These are phyloP conservation scores for Hemileccinum rubropunctum DNA, from an alignment of 768 basidiomycete species.

Conservation along the genomic window DNA sequence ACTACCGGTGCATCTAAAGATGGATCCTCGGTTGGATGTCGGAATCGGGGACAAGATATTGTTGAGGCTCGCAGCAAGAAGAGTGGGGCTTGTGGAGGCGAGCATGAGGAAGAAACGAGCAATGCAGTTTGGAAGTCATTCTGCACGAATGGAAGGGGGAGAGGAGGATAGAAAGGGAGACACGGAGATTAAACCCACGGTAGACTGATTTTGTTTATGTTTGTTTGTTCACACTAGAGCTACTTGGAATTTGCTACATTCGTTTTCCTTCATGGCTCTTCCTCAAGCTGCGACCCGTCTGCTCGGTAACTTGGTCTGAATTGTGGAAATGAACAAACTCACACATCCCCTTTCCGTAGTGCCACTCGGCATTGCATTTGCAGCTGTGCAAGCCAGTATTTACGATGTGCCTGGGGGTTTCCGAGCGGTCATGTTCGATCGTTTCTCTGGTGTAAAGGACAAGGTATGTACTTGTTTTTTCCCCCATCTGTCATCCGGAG, in stretches of 20 bases:
- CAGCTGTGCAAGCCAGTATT: slow-evolving; percentile 48
- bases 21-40: slow-evolving; percentile 70
- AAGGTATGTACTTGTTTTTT: slow-evolving; percentile 44
- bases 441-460: slow-evolving; percentile 88
- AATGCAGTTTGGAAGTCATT: slow-evolving; percentile 95
- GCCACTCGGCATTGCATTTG: slow-evolving; percentile 41
- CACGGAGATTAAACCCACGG: slow-evolving; percentile 18
- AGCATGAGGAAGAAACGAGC: slow-evolving; percentile 83
- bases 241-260: neutral
- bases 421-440: slow-evolving; percentile 96
- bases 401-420: slow-evolving; percentile 87
- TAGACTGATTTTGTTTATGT: slow-evolving; percentile 17
- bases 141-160: slow-evolving; percentile 75
- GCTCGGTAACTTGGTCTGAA: slow-evolving; percentile 37
- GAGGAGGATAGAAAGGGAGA: slow-evolving; percentile 54
- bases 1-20: slow-evolving; percentile 79
- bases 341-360: slow-evolving; percentile 19
- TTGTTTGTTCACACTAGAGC: slow-evolving; percentile 14
- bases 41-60: slow-evolving; percentile 91
- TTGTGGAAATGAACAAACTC: slow-evolving; percentile 5
- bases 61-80: slow-evolving; percentile 64
- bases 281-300: slow-evolving; percentile 47
- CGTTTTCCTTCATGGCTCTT: slow-evolving; percentile 44
- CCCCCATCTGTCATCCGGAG: no score
- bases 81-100: slow-evolving; percentile 74